phyloP scores from a whole-genome alignment of 164 flowering plant species.

The Magnolia changhungtana region DNA sequence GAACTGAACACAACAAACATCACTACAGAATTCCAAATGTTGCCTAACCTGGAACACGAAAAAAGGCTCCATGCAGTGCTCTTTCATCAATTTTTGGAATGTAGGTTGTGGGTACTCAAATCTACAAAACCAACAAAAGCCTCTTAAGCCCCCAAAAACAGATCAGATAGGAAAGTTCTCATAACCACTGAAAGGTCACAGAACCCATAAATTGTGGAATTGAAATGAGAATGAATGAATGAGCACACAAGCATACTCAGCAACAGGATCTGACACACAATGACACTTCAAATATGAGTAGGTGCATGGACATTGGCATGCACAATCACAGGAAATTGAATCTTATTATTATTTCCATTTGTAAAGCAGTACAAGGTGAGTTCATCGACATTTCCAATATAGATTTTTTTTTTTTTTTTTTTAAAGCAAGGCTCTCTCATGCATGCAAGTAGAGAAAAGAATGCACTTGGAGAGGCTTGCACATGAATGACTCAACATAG shows the following conservation, averaged over 20 bases:
- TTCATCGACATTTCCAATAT: too few species aligned
- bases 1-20: not conserved
- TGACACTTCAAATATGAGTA: not conserved
- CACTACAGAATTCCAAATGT: not conserved
- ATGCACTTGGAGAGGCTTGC: too few species aligned
- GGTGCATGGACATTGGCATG: not conserved
- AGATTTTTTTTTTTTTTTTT: too few species aligned
- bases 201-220: not conserved
- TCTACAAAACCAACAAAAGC: conserved; percentile 33
- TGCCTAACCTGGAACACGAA: conserved; percentile 87
- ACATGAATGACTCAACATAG: too few species aligned
- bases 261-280: not conserved
- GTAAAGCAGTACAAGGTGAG: too few species aligned
- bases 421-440: too few species aligned
- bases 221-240: not conserved
- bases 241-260: not conserved
- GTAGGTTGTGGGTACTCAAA: conserved; percentile 99
- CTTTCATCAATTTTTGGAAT: conserved; percentile 93
- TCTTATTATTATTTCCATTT: too few species aligned
- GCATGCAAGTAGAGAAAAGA: too few species aligned
- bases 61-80: conserved; percentile 96
- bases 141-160: not conserved
- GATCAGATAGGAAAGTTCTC: too few species aligned
- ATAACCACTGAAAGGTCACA: not conserved
- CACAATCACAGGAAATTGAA: not conserved